These are phyloP conservation scores for Fusarium pseudonygamai DNA, from an alignment of 2,329 filamentous ascomycete genomes.

Conservation along the genomic window DNA sequence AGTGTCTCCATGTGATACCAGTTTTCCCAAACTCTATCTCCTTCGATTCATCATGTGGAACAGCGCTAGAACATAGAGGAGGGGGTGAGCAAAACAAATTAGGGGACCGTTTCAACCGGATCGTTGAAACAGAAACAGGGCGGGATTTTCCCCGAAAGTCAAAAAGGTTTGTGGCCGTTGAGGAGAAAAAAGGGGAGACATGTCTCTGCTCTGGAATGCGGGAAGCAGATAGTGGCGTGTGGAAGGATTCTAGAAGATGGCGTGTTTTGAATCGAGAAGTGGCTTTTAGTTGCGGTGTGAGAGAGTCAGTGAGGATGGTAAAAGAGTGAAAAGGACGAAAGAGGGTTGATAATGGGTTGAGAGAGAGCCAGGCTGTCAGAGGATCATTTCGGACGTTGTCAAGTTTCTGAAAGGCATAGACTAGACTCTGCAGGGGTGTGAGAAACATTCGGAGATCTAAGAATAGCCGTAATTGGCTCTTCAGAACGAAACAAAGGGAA, in stretches of 20 bases:
- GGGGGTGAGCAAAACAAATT: background rate
- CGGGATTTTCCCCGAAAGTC: conserved; percentile 6
- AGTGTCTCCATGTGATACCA: background rate
- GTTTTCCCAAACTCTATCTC: conserved; percentile 13
- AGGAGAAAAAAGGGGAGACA: background rate
- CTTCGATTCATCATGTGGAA: background rate
- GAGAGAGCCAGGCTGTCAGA: background rate
- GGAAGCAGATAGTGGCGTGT: conserved; percentile 1
- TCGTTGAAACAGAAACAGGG: conserved; percentile 5
- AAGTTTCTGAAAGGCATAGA: background rate
- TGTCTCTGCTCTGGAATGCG: conserved; percentile 26
- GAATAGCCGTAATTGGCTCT: background rate
- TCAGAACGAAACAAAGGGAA: background rate
- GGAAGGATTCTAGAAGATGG: conserved; percentile 15
- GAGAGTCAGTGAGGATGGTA: background rate
- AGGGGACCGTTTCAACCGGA: conserved; percentile 13
- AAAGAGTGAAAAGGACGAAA: background rate
- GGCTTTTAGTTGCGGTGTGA: conserved; percentile 17
- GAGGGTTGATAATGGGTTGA: too few species aligned
- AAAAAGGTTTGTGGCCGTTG: conserved; percentile 20
- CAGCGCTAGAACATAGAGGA: conserved; percentile 15
- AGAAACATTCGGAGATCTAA: background rate
- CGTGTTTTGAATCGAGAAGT: background rate
- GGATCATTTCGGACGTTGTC: background rate
- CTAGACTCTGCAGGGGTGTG: background rate